Conservation (phyloP, 495 filamentous ascomycete species). For the Chaetomium tenue region DNA sequence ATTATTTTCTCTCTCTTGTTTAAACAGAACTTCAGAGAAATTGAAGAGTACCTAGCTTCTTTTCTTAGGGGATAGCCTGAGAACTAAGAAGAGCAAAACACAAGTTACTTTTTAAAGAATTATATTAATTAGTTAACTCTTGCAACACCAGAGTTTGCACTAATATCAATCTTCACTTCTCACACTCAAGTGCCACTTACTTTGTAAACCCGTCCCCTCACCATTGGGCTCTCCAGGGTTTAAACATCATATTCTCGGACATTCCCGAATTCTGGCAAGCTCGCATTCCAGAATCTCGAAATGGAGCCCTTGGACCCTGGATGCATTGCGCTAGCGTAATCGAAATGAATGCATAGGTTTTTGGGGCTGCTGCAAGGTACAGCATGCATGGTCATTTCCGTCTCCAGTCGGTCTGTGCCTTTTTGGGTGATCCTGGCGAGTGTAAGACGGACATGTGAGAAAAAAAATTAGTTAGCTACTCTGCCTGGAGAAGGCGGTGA, state of each 20-base stretch:
- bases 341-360: neutral
- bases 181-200: no score
- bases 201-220: no score
- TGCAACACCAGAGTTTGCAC: no score
- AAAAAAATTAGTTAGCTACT: neutral
- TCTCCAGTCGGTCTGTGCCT: neutral
- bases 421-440: neutral
- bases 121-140: no score
- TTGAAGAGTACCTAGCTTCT: no score
- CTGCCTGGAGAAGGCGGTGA: conserved; percentile 2
- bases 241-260: neutral
- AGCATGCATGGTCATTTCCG: neutral
- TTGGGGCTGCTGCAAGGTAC: conserved; percentile 1
- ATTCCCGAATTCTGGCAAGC: neutral
- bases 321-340: conserved; percentile 7
- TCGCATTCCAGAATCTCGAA: neutral
- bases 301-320: conserved; percentile 2
- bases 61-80: no score
- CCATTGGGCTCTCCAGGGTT: no score
- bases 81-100: no score
- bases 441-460: neutral
- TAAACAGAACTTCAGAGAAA: no score
- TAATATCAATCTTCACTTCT: no score
- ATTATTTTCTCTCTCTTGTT: no score
- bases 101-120: no score